phyloP scores from a whole-genome alignment of 345 rosid genomes.

The Euphorbia lathyris region DNA sequence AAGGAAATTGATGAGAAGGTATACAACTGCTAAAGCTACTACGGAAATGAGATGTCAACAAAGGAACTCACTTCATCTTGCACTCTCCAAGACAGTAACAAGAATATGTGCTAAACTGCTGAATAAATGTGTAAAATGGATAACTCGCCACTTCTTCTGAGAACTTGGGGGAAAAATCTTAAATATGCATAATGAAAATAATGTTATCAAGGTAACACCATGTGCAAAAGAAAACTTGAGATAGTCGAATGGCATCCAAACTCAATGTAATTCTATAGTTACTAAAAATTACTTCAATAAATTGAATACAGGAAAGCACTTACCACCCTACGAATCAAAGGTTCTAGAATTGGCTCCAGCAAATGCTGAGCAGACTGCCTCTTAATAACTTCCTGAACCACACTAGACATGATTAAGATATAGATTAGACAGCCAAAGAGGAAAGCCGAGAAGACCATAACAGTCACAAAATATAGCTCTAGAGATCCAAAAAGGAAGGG shows the following conservation, averaged over 20 bases:
- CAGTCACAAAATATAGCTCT: not conserved
- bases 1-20: too few species aligned
- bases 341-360: conserved; percentile 89
- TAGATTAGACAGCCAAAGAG: conserved; percentile 18
- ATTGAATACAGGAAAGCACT: conserved; percentile 18
- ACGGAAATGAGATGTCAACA: too few species aligned
- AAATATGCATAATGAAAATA: not conserved
- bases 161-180: not conserved
- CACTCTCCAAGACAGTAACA: too few species aligned
- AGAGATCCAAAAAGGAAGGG: not conserved
- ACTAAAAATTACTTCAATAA: not conserved
- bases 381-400: conserved; percentile 88
- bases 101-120: too few species aligned
- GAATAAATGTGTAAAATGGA: too few species aligned
- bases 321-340: conserved; percentile 95
- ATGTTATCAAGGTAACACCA: not conserved
- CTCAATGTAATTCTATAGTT: not conserved
- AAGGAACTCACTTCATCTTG: too few species aligned
- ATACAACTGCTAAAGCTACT: too few species aligned
- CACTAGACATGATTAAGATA: conserved; percentile 48
- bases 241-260: not conserved
- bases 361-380: conserved; percentile 60
- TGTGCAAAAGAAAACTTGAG: not conserved
- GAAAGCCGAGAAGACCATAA: not conserved
- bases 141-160: too few species aligned